Evolutionary conservation across 352 stramenopile species (phyloP).

Genomic region (Globisporangium ultimum): DNA sequence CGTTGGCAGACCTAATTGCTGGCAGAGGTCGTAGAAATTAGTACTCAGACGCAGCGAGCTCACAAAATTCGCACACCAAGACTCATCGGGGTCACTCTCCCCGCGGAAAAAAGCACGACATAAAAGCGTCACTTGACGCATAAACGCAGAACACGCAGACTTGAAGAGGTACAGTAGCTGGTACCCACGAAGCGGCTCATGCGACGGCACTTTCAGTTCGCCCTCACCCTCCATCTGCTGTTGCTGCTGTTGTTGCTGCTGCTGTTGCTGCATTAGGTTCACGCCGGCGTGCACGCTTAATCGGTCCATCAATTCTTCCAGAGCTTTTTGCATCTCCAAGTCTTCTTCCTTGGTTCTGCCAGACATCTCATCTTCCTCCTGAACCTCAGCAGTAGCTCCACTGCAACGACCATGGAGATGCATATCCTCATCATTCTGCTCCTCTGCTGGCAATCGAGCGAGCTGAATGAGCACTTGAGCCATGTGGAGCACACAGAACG

Average conservation of each 20-base stretch:
- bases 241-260: slow-evolving; percentile 12
- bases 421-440: slow-evolving; percentile 41
- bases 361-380: slow-evolving; percentile 11
- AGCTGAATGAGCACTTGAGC: slow-evolving; percentile 73
- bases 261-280: slow-evolving; percentile 18
- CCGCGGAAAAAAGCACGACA: slow-evolving; percentile 76
- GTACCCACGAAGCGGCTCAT: slow-evolving; percentile 36
- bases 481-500: slow-evolving; percentile 76
- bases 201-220: slow-evolving; percentile 10
- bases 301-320: slow-evolving; percentile 55
- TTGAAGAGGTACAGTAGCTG: slow-evolving; percentile 71
- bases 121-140: slow-evolving; percentile 76
- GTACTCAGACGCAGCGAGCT: slow-evolving; percentile 69
- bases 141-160: slow-evolving; percentile 67
- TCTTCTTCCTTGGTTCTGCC: slow-evolving; percentile 30
- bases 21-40: slow-evolving; percentile 71
- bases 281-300: slow-evolving; percentile 45
- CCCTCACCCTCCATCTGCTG: not conserved
- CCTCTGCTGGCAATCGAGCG: slow-evolving; percentile 46
- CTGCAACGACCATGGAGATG: slow-evolving; percentile 11
- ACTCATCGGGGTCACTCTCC: slow-evolving; percentile 69
- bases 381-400: not conserved
- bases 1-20: slow-evolving; percentile 66
- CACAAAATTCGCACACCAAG: slow-evolving; percentile 79
- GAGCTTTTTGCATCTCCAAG: slow-evolving; percentile 28